phyloP scores from a whole-genome alignment of 345 rosid genomes.

The Eucalyptus rudis region DNA sequence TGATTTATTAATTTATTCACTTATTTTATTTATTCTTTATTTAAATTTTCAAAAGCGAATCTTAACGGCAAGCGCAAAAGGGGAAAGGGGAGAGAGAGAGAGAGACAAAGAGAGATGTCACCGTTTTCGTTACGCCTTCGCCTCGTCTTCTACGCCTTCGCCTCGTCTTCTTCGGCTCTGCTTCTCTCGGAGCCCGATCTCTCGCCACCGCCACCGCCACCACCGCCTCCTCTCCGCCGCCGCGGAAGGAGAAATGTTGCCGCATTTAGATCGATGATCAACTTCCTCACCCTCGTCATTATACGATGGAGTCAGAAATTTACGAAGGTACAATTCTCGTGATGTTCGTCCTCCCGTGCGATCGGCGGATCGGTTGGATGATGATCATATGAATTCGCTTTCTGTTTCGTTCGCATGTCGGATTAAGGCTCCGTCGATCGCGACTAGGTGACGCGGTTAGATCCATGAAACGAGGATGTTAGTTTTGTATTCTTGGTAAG shows the following conservation, averaged over 20 bases:
- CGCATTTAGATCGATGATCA: neutral
- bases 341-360: neutral
- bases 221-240: neutral
- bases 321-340: neutral
- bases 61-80: neutral
- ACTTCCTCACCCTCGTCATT: neutral
- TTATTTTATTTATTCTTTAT: neutral
- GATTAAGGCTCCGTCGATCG: neutral
- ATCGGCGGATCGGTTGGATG: neutral
- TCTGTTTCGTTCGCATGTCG: neutral
- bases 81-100: neutral
- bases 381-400: neutral
- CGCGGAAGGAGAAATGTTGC: neutral
- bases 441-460: neutral
- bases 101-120: neutral
- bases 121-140: neutral
- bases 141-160: neutral
- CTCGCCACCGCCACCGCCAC: neutral
- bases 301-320: neutral
- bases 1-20: neutral
- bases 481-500: neutral
- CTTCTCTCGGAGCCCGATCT: neutral
- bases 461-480: neutral
- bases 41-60: neutral
- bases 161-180: neutral